Conservation (phyloP, 108 stramenopile species). For the Cyclotella atomus region DNA sequence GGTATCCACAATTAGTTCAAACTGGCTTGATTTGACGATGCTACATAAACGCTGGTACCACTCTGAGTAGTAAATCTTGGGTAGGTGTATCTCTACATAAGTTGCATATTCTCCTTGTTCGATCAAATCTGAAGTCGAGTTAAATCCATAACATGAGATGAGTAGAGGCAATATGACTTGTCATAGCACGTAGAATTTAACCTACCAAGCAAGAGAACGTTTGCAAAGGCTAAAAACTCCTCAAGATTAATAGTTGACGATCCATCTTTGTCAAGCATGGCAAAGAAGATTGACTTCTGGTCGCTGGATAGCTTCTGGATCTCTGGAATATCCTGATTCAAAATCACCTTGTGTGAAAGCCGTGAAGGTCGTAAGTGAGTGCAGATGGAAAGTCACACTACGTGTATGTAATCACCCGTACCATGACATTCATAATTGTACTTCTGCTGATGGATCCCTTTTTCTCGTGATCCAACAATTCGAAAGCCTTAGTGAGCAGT, state of each 20-base stretch:
- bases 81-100: conserved; percentile 54
- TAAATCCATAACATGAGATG: not conserved
- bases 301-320: conserved; percentile 58
- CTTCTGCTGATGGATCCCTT: conserved; percentile 49
- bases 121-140: not conserved
- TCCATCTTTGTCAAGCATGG: conserved; percentile 62
- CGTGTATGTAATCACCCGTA: no score
- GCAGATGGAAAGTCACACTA: no score
- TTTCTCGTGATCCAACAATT: conserved; percentile 54
- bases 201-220: conserved; percentile 61
- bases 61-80: conserved; percentile 44
- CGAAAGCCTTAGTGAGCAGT: conserved; percentile 62
- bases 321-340: conserved; percentile 82
- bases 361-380: no score
- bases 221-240: conserved; percentile 70
- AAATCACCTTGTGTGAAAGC: conserved; percentile 46
- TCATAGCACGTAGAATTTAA: conserved; percentile 33
- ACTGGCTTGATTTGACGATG: conserved; percentile 53
- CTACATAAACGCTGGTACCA: conserved; percentile 31
- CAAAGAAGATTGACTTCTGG: conserved; percentile 58
- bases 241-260: conserved; percentile 47
- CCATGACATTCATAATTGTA: conserved; percentile 63
- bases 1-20: conserved; percentile 67
- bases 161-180: not conserved
- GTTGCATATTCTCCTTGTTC: conserved; percentile 46